phyloP scores from a whole-genome alignment of 352 stramenopile genomes.

The Saprolegnia parasitica region DNA sequence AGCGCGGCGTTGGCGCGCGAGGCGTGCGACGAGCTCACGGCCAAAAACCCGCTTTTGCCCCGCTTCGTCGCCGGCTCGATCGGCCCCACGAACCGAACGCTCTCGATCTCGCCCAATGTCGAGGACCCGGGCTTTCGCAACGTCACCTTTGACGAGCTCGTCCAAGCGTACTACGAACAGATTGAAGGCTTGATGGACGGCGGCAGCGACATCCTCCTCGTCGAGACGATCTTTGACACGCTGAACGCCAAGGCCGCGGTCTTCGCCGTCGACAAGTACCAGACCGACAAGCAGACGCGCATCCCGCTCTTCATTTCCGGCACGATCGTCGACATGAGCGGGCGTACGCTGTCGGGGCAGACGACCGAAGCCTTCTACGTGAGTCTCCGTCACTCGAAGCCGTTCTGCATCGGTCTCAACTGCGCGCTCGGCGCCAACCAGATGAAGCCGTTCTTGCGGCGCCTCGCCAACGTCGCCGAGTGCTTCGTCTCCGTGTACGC shows the following conservation, averaged over 20 bases:
- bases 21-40: constrained; percentile 91
- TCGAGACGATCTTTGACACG: constrained; percentile 98
- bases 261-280: constrained; percentile 91
- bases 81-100: constrained; percentile 94
- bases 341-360: constrained; percentile 94
- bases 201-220: constrained; percentile 93
- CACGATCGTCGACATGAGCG: constrained; percentile 96
- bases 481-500: constrained; percentile 97
- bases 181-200: constrained; percentile 92
- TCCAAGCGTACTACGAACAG: constrained; percentile 95
- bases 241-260: constrained; percentile 96
- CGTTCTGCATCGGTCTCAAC: constrained; percentile 97
- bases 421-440: constrained; percentile 94
- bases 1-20: constrained; percentile 88
- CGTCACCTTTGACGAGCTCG: constrained; percentile 96
- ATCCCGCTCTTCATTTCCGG: constrained; percentile 96
- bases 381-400: constrained; percentile 92
- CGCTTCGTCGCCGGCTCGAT: constrained; percentile 95
- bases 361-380: constrained; percentile 97
- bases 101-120: constrained; percentile 94
- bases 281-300: constrained; percentile 86
- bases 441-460: constrained; percentile 95
- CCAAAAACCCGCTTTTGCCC: constrained; percentile 85
- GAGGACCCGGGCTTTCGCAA: constrained; percentile 92
- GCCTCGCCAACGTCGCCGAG: constrained; percentile 87